Evolutionary conservation across 176 grass and related monocot genomes (phyloP), one percentile per base, ranked within the genome.

Genomic region (Paspalum notatum): DNA sequence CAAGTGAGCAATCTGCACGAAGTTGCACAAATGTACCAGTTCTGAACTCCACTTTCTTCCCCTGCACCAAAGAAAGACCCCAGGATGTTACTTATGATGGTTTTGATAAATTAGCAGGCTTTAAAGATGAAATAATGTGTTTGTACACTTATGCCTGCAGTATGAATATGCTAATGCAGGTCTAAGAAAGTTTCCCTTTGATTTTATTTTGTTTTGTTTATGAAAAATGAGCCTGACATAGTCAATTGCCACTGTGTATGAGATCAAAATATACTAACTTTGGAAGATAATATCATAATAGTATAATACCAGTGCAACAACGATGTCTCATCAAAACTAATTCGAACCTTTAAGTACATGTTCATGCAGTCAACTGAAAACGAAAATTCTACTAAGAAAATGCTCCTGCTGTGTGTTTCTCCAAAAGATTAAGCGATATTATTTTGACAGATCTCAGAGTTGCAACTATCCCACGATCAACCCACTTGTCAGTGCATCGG

Each of bases 1-100:
- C 20, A 78, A 38, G 25, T 51, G 61, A 78, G 59, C 25, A 64
- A 49, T 48, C 44, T 66, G 65, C 21, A 68, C 22, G 68, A 55
- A 71, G 16, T 69, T 22, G 10, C 25, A 59, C 41, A 68, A 70
- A 58, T 57, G 21, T 56, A 47, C 45, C 40, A 70, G 10, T 9
- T 8, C 37, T 14, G 22, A 70, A 58, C 7, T 47, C 16, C 40
- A 81, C 17, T 71, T 32, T 81, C 53, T 69, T 56, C 65, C 52
- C 45, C 24, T 48, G 11, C 37, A 21, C 66, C 53, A 26, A 44
- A 54, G 5, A 20, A 70, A 67, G 27, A 26, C 15, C 59, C 6
- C 40, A 27, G n/a, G 38, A 4, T 70, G 22, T 77, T 47, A 26
- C 56, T 64, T 67, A 49, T 63, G 41, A 58, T 45, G 13, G 3